Conservation (phyloP, 371 early-diverging fungal species). For the Saksenaea vasiformis region DNA sequence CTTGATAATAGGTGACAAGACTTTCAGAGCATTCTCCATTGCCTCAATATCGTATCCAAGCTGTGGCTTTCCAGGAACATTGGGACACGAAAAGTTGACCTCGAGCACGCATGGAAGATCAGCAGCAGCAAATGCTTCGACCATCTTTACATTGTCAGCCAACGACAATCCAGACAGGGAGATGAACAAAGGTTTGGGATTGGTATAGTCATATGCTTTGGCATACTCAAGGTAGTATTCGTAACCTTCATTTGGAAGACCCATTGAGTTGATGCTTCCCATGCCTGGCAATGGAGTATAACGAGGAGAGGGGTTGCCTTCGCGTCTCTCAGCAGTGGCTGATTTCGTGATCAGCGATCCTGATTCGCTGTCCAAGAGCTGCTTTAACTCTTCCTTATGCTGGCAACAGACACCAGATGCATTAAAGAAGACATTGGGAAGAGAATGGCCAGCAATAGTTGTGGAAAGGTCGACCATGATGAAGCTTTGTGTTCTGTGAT, state of each 20-base stretch:
- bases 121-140: constrained; percentile 41
- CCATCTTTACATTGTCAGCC: constrained; percentile 48
- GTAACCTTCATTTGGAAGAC: constrained; percentile 50
- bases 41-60: constrained; percentile 52
- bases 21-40: constrained; percentile 43
- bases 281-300: constrained; percentile 36
- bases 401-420: constrained; percentile 54
- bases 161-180: constrained; percentile 49
- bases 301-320: constrained; percentile 52
- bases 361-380: constrained; percentile 42
- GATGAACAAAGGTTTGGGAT: constrained; percentile 47
- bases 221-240: constrained; percentile 51
- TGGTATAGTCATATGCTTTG: constrained; percentile 40
- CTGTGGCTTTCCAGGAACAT: constrained; percentile 54
- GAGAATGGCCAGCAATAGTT: constrained; percentile 42
- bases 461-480: constrained; percentile 52
- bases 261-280: constrained; percentile 57
- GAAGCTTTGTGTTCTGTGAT: constrained; percentile 8
- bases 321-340: constrained; percentile 41
- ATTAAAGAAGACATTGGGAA: constrained; percentile 52
- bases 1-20: constrained; percentile 47
- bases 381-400: constrained; percentile 39
- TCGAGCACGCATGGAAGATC: constrained; percentile 46
- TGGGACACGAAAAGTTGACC: constrained; percentile 55
- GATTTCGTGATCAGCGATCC: constrained; percentile 55